phyloP scores from a whole-genome alignment of 495 filamentous ascomycete species.

The Talaromyces nanjingensis region DNA sequence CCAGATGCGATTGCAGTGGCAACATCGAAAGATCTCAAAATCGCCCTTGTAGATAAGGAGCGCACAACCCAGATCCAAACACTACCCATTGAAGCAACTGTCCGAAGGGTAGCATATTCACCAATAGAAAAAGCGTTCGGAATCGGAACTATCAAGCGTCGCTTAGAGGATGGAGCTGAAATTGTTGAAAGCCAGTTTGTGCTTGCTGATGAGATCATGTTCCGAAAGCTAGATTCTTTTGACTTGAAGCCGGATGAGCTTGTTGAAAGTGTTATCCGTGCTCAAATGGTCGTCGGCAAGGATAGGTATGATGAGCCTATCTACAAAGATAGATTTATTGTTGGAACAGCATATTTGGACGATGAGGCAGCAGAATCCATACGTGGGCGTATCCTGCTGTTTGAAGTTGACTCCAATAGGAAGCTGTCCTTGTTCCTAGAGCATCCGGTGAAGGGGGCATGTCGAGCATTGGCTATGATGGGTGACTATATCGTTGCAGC shows the following conservation, averaged over 20 bases:
- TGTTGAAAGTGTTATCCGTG: conserved; percentile 76
- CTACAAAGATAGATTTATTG: conserved; percentile 68
- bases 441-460: conserved; percentile 62
- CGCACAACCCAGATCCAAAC: conserved; percentile 81
- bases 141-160: conserved; percentile 72
- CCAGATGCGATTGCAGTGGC: conserved; percentile 76
- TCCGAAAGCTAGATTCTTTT: conserved; percentile 44
- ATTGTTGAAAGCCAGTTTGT: conserved; percentile 53
- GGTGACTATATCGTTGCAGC: conserved; percentile 77
- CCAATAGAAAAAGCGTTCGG: conserved; percentile 73
- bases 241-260: conserved; percentile 61
- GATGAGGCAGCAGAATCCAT: conserved; percentile 47
- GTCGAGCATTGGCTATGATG: conserved; percentile 67
- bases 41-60: conserved; percentile 75
- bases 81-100: conserved; percentile 69
- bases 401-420: conserved; percentile 71
- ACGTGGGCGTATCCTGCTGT: conserved; percentile 72
- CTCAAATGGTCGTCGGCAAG: conserved; percentile 60
- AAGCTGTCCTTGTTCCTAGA: conserved; percentile 61
- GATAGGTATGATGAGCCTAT: conserved; percentile 34
- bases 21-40: conserved; percentile 67
- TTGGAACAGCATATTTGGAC: conserved; percentile 75
- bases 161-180: conserved; percentile 49
- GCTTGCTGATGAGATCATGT: conserved; percentile 53
- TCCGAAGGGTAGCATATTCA: conserved; percentile 83